Base-by-base conservation (phyloP, 768 basidiomycete species). In the Cubamyces sp. region DNA sequence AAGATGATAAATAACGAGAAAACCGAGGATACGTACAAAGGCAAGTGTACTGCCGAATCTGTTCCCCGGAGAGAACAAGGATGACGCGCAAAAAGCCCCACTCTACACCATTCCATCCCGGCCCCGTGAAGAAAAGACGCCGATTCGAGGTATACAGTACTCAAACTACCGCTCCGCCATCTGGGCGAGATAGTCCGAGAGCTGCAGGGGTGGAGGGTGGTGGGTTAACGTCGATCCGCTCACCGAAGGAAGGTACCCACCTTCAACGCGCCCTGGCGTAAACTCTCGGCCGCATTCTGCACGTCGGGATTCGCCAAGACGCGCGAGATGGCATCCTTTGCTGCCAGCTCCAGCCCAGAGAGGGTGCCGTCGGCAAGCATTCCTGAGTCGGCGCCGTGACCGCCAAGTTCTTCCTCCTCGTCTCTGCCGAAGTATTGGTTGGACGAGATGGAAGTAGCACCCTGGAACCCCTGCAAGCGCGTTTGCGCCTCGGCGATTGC, bases 361-460 rank as follows among this genome's bases (percentile, higher is more conserved):
- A 87, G 73, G 52, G 61, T 78, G 60, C 77, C 79, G 54, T 82
- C 82, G 51, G 78, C 78, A 46, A 81, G 70, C 60, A 87, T 71
- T 51, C 83, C 87, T 21, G 82, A 88, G 61, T 86, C 85, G 9
- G 83, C 76, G 28, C 82, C 71, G 26, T 61, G 60, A 3, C 59
- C 54, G n/a, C 60, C 66, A 51, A 75, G 67, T 9, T 84, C 84
- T n/a, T 90, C 88, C 59, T 92, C 88, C 57, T 96, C 95, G 3
- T 90, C 87, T 16, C 95, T 84, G 2, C 96, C 97, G 75, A 97
- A 98, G 84, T 98, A 99, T 68, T 94, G 91, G 72, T 86, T 96
- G 16, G 94, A 96, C 0, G 94, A 96, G 70, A 98, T 98, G 34
- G 93, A 87, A 0, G 90, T 91, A 15, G 96, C 93, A 12, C 96